Base-by-base conservation (phyloP, 148 eudicot genomes). In the Fagopyrum homotropicum region DNA sequence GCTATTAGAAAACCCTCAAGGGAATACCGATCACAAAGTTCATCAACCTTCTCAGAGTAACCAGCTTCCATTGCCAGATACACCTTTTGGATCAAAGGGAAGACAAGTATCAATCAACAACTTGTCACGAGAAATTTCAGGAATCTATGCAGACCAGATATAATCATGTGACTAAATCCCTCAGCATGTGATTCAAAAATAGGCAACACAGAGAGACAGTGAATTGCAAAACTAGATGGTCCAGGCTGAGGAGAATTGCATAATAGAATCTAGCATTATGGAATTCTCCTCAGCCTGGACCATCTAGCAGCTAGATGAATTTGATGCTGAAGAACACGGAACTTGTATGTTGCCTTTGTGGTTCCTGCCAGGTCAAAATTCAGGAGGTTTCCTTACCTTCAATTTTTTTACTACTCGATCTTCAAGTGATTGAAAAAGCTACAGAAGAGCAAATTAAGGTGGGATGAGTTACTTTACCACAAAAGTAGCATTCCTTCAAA, bases 51-150 rank as follows among this genome's bases (percentile, higher is more conserved):
- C 82, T 95, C 99, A 16, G 73, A 75, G 80, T 92, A 95, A 75
- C 99, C 99, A 83, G 97, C 98, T 88, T 95, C 99, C 99, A 95
- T 89, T 9, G 99, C 97, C 88, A 95, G 78, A 84, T 95, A 95
- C 47, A 95, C 99, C 99, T 95, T 72, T 66, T 15, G 47, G 1
- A 43, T 66, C 45, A 40, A 66, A 66, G 45, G 16, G 71, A 66
- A 35, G 19, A 66, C 11, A 66, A 66, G 47, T 66, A 66, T 9
- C 30, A 63, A 76, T 49, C 35, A 68, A 76, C 59, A 56, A 51
- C 45, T 52, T 1, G 15, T 17, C 61, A 75, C 9, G 9, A 73
- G 9, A 57, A 55, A 15, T 88, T 89, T 89, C 69, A 89, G 71
- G 72, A 80, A 87, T 77, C 87, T 89, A 54, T 88, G 86, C 75